Evolutionary conservation across 163 green algal genomes (phyloP).

Genomic region (Scenedesmus sp.): DNA sequence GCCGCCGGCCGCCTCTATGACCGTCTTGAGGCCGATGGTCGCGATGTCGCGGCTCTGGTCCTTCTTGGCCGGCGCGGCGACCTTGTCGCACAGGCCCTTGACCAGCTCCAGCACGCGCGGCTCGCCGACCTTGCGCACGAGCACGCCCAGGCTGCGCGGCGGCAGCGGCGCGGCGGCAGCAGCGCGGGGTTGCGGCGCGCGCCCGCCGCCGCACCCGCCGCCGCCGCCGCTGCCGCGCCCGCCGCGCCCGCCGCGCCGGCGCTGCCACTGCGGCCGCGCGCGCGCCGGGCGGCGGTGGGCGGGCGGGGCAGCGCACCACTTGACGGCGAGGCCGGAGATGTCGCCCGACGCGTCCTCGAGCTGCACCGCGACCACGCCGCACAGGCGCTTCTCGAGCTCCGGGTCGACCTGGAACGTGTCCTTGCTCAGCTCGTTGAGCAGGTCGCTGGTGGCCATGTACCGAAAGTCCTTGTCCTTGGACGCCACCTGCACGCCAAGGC

Average conservation of each 20-base stretch:
- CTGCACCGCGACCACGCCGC: constrained; percentile 77
- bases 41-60: constrained; percentile 83
- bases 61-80: constrained; percentile 67
- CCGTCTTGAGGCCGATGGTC: constrained; percentile 89
- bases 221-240: not conserved
- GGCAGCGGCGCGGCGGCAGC: not conserved
- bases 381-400: constrained; percentile 76
- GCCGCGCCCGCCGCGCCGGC: not conserved
- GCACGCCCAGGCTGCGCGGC: constrained; percentile 76
- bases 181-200: not conserved
- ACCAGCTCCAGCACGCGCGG: constrained; percentile 70
- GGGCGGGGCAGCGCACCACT: constrained; percentile 93
- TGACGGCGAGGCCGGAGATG: constrained; percentile 90
- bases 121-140: constrained; percentile 80
- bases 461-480: constrained; percentile 93
- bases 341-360: constrained; percentile 91
- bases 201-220: not conserved
- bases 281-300: too few relatives aligned
- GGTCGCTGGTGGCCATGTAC: constrained; percentile 96
- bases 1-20: constrained; percentile 66
- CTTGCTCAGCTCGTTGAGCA: constrained; percentile 89
- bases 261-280: too few relatives aligned
- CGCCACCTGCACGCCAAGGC: constrained; percentile 69
- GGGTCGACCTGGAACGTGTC: constrained; percentile 76
- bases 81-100: constrained; percentile 71